Conservation (phyloP, 78 protist species). For the Dictyostelium purpureum region DNA sequence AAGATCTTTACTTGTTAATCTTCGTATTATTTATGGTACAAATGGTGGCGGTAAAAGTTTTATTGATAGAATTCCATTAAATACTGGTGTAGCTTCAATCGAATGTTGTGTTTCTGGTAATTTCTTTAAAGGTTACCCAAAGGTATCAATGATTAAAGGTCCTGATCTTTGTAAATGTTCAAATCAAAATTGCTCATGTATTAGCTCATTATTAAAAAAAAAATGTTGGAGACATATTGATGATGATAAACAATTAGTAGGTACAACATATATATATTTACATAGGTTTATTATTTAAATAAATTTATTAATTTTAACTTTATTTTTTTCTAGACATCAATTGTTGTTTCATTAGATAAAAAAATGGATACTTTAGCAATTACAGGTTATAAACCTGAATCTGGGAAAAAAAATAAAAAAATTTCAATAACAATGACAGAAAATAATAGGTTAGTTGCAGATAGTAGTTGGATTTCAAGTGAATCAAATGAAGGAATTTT, state of each 20-base stretch:
- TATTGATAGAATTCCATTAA: slow-evolving; percentile 68
- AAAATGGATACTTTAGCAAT: slow-evolving; percentile 63
- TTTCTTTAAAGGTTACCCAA: slow-evolving; percentile 78
- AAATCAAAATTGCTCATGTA: slow-evolving; percentile 16
- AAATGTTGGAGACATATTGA: slow-evolving; percentile 68
- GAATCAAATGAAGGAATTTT: slow-evolving; percentile 69
- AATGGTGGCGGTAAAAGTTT: slow-evolving; percentile 79
- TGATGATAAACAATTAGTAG: slow-evolving; percentile 70
- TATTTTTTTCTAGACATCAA: slow-evolving; percentile 1
- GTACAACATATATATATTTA: background rate
- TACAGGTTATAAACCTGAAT: slow-evolving; percentile 62
- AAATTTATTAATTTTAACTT: background rate
- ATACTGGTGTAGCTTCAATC: slow-evolving; percentile 71
- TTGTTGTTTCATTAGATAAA: slow-evolving; percentile 69
- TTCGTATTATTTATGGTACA: slow-evolving; percentile 66
- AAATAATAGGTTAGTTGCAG: slow-evolving; percentile 24
- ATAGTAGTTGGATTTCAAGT: slow-evolving; percentile 65
- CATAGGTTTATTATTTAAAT: background rate
- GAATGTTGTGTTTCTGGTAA: slow-evolving; percentile 85
- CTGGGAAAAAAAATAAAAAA: background rate
- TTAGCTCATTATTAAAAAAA: slow-evolving; percentile 32
- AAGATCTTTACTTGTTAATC: slow-evolving; percentile 50
- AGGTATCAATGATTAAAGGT: slow-evolving; percentile 66
- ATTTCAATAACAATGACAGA: slow-evolving; percentile 29
- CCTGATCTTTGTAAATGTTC: slow-evolving; percentile 62